Percentiles rank a stretch among this genome's conserved stretches.
Conservation (phyloP, 805 yeast genomes). For the Monosporozyma servazzii region DNA sequence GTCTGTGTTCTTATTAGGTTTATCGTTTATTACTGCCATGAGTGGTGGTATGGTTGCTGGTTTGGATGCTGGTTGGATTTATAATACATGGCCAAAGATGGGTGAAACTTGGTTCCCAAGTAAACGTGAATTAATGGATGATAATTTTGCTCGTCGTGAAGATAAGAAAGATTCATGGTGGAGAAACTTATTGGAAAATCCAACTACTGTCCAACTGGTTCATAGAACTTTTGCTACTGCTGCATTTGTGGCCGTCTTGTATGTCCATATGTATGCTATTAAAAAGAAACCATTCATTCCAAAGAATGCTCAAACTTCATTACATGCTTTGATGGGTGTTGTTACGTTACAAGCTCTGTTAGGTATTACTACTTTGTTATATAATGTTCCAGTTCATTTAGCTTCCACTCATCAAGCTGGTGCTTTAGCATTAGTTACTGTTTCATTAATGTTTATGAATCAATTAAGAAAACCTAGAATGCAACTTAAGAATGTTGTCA, state of each 20-base stretch:
- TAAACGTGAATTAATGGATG: conserved; percentile 66
- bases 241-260: conserved; percentile 64
- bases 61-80: conserved; percentile 91
- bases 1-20: conserved; percentile 47
- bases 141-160: conserved; percentile 54
- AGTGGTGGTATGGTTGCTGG: conserved; percentile 98
- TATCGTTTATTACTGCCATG: conserved; percentile 87
- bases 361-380: conserved; percentile 79
- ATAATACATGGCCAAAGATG: conserved; percentile 95
- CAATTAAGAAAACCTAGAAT: conserved; percentile 51
- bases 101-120: conserved; percentile 77
- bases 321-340: conserved; percentile 70
- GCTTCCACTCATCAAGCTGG: conserved; percentile 98
- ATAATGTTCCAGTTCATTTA: conserved; percentile 82
- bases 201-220: conserved; percentile 86
- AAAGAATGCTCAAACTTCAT: conserved; percentile 42
- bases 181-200: conserved; percentile 92
- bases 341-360: conserved; percentile 74
- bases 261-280: conserved; percentile 58
- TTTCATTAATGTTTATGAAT: conserved; percentile 55
- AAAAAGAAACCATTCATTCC: conserved; percentile 51
- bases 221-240: conserved; percentile 81
- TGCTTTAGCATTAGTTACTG: conserved; percentile 78
- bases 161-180: conserved; percentile 73
- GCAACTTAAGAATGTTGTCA: conserved; percentile 31